Conservation (phyloP, 2,329 filamentous ascomycete genomes). For the Pseudogymnoascus sp. region DNA sequence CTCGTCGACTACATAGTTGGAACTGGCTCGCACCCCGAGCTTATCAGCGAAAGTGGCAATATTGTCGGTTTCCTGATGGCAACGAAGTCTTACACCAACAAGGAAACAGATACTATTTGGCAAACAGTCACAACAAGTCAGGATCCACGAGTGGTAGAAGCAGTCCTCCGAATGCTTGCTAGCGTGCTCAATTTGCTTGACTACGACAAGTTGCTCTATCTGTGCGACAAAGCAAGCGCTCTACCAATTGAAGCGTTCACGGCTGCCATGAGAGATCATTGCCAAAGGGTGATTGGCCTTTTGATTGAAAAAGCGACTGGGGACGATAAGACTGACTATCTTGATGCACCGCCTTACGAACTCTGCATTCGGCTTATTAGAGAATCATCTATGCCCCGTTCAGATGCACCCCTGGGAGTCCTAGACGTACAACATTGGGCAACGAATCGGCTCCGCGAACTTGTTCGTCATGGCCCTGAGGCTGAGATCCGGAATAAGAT, state of each 20-base stretch:
- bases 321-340: conserved; percentile 23
- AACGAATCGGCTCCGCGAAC: conserved; percentile 47
- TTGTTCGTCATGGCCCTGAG: conserved; percentile 50
- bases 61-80: conserved; percentile 82
- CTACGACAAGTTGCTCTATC: conserved; percentile 46
- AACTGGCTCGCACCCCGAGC: conserved; percentile 82
- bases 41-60: conserved; percentile 72
- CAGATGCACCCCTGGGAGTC: conserved; percentile 46
- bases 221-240: conserved; percentile 61
- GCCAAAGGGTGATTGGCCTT: conserved; percentile 45
- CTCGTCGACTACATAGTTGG: conserved; percentile 83
- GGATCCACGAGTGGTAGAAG: conserved; percentile 75
- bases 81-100: conserved; percentile 60
- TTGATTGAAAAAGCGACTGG: conserved; percentile 37
- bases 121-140: conserved; percentile 70
- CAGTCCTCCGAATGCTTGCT: conserved; percentile 58
- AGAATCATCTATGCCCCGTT: conserved; percentile 53
- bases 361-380: conserved; percentile 60
- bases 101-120: conserved; percentile 77
- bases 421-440: conserved; percentile 57
- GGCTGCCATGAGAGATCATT: conserved; percentile 51
- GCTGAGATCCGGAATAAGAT: conserved; percentile 50
- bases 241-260: conserved; percentile 57
- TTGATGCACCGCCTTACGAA: conserved; percentile 41
- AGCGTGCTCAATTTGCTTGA: conserved; percentile 42